Base-by-base conservation (phyloP, 176 grass and related monocot genomes). In the Lolium multiflorum region DNA sequence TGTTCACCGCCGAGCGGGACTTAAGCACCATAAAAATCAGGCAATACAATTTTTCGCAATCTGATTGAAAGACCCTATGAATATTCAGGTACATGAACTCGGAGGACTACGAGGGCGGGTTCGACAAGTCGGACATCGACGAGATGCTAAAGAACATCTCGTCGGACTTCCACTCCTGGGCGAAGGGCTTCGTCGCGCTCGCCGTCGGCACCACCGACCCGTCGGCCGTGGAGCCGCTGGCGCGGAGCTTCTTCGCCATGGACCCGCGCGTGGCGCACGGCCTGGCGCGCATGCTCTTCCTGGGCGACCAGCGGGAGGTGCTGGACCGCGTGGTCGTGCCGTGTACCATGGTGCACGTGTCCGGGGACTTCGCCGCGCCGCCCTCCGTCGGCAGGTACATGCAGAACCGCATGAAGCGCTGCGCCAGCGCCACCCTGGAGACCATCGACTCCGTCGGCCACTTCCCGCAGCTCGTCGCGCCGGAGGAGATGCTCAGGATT, bases 31-130 rank as follows among this genome's bases (percentile, higher is more conserved):
- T 64, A 28, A 63, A 63, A 35, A 35, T 35, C 31, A 35, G 4
- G 22, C 11, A 26, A 63, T 63, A 20, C 17, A 63, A 13, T 62
- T 25, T 25, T 62, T 11, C 4, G 11, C 24, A 62, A 63, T 63
- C 10, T 63, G 4, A 14, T 63, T 25, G 6, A 63, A 63, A 1
- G 4, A 46, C 5, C 69, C 41, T 46, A 16, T 37, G 9, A 49
- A 1, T 68, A 6, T 38, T 38, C 64, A 97, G 94, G 82, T 94
- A 97, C 74, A 62, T 93, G 70, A 98, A 95, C 77, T 90, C 82
- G 9, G 95, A 93, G 52, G 91, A 90, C 55, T 98, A 98, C 52
- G 80, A 92, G 68, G 95, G 93, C 50, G 95, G 95, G 18, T 98
- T 95, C 75, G 87, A 95, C 35, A 60, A 56, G 55, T 17, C 11